These are phyloP conservation scores for Pseudopithomyces chartarum DNA, from an alignment of 2,329 filamentous ascomycete species.

Conservation along the genomic window DNA sequence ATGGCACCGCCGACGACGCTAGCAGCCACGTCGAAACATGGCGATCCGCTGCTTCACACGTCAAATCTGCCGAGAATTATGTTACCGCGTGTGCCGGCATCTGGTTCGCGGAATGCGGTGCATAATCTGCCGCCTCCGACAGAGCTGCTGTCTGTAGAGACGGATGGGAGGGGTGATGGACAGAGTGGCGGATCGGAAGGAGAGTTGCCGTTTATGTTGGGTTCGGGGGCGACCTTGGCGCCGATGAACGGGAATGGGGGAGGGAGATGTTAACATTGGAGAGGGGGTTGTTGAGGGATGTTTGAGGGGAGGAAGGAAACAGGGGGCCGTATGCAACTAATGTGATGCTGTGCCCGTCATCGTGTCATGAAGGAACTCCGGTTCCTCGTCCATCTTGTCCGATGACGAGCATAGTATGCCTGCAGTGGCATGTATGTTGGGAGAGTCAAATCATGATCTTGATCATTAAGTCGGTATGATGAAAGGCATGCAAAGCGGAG, in stretches of 20 bases:
- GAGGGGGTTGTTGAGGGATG: not conserved
- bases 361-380: too few relatives aligned
- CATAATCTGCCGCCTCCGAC: conserved; percentile 41
- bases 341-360: not conserved
- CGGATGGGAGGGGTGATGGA: conserved; percentile 15
- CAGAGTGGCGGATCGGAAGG: conserved; percentile 16
- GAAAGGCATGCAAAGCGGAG: too few relatives aligned
- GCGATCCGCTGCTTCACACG: conserved; percentile 21
- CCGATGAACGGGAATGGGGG: not conserved
- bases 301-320: not conserved
- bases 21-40: conserved; percentile 9
- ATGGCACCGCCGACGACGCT: not conserved
- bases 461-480: too few relatives aligned
- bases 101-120: conserved; percentile 29
- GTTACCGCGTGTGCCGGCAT: conserved; percentile 34
- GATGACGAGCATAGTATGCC: too few relatives aligned
- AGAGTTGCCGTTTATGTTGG: conserved; percentile 16
- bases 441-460: not conserved
- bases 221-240: not conserved
- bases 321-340: not conserved
- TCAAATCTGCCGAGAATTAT: conserved; percentile 39
- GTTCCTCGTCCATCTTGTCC: not conserved
- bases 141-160: conserved; percentile 34
- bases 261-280: conserved; percentile 3
- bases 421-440: not conserved